Base-by-base conservation (phyloP, 371 early-diverging fungal species). In the Rhizomucor pusillus region DNA sequence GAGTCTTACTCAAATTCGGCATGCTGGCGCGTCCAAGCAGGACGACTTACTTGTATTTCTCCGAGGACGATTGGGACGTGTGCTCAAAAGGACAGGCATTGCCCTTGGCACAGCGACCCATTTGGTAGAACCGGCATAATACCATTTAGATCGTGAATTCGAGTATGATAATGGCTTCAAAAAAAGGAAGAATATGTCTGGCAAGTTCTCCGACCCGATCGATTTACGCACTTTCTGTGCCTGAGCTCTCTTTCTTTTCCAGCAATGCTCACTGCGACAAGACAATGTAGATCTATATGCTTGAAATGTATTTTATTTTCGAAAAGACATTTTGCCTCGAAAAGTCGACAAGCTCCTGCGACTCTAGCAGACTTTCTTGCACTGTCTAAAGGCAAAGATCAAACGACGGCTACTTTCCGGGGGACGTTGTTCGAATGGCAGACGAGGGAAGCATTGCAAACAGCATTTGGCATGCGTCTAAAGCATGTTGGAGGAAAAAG, bases 41-140 rank as follows among this genome's bases (percentile, higher is more conserved):
- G 19, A 25, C 14, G 29, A 43, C 50, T 60, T 64, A 75, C 75
- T 71, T 71, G 56, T 69, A 69, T 58, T 69, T 71, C 45, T 53
- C 41, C 41, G 41, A 16, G 41, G 29, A 16, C 19, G 41, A 41
- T 41, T 41, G 41, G 1, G 63, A 43, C 14, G 65, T 46, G 49
- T 83, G 84, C 36, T 70, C 66, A 53, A 67, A 68, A 14, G 59
- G 71, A 51, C 84, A 83, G 24, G 50, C 60, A 50, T 59, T 72
- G 22, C 84, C 84, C 2, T 62, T 67, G 22, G 47, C 63, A 47
- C 84, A 83, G 34, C 52, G 65, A 2, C 80, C 79, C 51, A 66
- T 56, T 41, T 60, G 69, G 49, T 72, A 83, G 56, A 68, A 81
- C 49, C 69, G 65, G 52, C 84, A 83, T 34, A 74, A 24, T 25